Evolutionary conservation across 1,284 basidiomycete species (phyloP), one percentile per base, ranked within the genome.

Genomic region (Pyrrhoderma lamaoense): DNA sequence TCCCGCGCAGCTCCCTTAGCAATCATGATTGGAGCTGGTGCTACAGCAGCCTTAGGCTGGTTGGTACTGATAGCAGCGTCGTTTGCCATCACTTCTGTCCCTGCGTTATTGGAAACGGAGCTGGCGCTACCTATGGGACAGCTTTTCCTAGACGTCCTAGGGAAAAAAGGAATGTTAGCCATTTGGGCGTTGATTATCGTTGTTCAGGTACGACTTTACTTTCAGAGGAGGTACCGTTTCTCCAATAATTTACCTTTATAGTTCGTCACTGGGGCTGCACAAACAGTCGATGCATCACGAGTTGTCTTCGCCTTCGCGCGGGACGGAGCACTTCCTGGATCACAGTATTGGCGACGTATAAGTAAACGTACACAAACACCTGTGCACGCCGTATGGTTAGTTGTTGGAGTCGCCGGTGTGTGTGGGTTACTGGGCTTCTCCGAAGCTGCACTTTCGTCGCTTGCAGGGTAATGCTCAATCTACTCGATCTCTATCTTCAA

Each of bases 211-310:
- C 11, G 7, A 47, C 65, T 57, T 16, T 22, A 35, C 16, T 40
- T 22, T 40, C 14, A 7, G 38, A n/a, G 27, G 27, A 31, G 27
- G 5, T 31, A 5, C 19, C 16, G 31, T 22, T 3, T 5, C 2
- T 19, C 18, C 7, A 23, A 5, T 47, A 5, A 16, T 14, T 8
- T 7, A 23, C 18, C 21, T 9, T 22, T 25, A 47, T 45, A 85
- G 80, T 84, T 75, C 57, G 82, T 84, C 25, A 84, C 82, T 0
- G 83, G 83, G 7, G 82, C 82, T 14, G 83, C 83, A n/a, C 82
- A 86, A 64, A 77, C 74, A 11, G 80, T 86, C 14, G 83, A 85
- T 61, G 84, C 84, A 14, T 86, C 83, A 36, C 78, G 85, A 8
- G 83, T 85, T 9, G 73, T 85, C 42, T 86, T 85, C 57, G 83